phyloP scores from a whole-genome alignment of 1,284 basidiomycete genomes.

The Ceratobasidium sp. region DNA sequence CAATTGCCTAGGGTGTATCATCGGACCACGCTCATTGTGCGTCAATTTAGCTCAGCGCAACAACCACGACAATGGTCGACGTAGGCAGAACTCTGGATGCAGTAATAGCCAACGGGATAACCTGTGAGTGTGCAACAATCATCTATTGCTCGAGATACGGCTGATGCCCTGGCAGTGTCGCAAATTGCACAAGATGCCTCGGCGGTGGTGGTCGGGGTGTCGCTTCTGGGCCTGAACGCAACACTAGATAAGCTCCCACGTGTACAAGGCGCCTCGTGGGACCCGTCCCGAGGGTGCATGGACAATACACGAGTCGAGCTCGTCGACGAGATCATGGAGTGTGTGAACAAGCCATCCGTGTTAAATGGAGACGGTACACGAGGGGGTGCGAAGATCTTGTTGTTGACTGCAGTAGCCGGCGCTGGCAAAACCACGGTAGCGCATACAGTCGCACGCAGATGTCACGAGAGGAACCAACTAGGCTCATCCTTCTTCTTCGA shows the following conservation, averaged over 20 bases:
- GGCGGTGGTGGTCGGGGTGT: background rate
- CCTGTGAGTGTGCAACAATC: background rate
- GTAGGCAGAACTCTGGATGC: background rate
- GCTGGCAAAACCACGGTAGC: slow-evolving; percentile 27
- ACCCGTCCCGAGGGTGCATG: slow-evolving; percentile 8
- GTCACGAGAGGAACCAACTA: background rate
- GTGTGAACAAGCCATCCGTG: background rate
- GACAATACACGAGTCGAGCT: background rate
- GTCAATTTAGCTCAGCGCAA: background rate
- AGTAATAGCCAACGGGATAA: background rate
- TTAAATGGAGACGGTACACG: background rate
- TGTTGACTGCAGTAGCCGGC: slow-evolving; percentile 9
- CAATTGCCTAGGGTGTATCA: background rate
- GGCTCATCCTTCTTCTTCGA: slow-evolving; percentile 47
- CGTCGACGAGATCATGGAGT: slow-evolving; percentile 1
- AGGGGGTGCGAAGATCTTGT: background rate
- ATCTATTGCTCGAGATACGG: too few species aligned
- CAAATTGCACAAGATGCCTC: background rate
- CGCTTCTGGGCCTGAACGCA: background rate
- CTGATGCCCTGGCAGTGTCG: background rate
- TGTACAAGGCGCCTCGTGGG: slow-evolving; percentile 24
- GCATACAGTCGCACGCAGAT: slow-evolving; percentile 15
- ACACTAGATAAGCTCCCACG: slow-evolving; percentile 16
- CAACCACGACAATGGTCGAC: background rate
- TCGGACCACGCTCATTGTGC: background rate